Conservation (phyloP, 768 basidiomycete species). For the Fomitopsis pulvina region DNA sequence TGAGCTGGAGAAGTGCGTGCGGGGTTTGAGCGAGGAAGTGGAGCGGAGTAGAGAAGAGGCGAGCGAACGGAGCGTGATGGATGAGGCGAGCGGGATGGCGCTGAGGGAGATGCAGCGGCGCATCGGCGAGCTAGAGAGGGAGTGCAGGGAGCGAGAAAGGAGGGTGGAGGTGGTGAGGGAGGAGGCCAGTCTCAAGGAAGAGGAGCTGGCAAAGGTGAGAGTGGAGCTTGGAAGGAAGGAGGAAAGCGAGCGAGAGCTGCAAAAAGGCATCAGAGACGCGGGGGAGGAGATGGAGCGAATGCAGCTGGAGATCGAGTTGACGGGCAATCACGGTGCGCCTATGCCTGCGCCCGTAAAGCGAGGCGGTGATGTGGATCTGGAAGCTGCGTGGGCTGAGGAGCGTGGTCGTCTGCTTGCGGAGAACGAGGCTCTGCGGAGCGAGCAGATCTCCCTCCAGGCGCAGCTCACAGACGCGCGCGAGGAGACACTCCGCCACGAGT, state of each 20-base stretch:
- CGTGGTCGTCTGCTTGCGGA: conserved; percentile 36
- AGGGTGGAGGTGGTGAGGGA: conserved; percentile 31
- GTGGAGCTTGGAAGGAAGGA: conserved; percentile 38
- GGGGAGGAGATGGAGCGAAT: conserved; percentile 58
- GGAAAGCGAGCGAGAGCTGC: conserved; percentile 46
- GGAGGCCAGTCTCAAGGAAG: conserved; percentile 32
- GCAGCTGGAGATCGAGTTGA: conserved; percentile 29
- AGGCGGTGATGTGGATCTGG: conserved; percentile 20
- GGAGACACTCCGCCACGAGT: conserved; percentile 26
- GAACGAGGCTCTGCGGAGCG: conserved; percentile 36
- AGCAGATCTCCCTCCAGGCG: conserved; percentile 36
- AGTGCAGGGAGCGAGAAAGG: conserved; percentile 41
- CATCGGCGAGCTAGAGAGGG: conserved; percentile 69
- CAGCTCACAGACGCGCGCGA: conserved; percentile 31
- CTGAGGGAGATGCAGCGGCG: conserved; percentile 75
- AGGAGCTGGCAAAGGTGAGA: conserved; percentile 44
- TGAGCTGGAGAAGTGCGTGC: conserved; percentile 63
- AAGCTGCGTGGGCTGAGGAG: conserved; percentile 47
- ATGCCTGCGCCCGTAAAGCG: conserved; percentile 24
- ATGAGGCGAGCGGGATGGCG: conserved; percentile 73
- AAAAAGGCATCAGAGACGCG: conserved; percentile 46
- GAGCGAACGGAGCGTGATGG: conserved; percentile 77
- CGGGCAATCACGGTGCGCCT: conserved; percentile 18
- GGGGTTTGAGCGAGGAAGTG: conserved; percentile 77
- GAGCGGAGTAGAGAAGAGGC: conserved; percentile 80